Conservation (phyloP, 441 rosid genomes). For the Gossypium laxum region DNA sequence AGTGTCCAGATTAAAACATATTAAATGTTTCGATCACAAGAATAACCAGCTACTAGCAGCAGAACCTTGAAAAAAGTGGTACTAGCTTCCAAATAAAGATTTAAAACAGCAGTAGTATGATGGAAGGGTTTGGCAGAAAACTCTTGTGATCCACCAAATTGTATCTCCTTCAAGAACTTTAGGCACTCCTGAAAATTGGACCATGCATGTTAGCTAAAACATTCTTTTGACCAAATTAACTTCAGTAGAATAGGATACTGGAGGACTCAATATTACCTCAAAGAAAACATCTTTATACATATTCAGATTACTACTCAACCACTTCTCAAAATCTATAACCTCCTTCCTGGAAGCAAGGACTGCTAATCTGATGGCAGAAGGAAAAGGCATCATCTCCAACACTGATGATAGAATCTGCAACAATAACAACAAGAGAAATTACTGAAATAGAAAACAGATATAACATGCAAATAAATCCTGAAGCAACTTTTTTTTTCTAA, state of each 20-base stretch:
- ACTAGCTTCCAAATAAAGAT: constrained; percentile 54
- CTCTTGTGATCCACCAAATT: constrained; percentile 56
- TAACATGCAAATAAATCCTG: not conserved
- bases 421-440: constrained; percentile 5
- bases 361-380: constrained; percentile 61
- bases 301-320: constrained; percentile 56
- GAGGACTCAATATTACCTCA: constrained; percentile 41
- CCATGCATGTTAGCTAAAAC: constrained; percentile 15
- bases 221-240: constrained; percentile 10
- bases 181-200: constrained; percentile 66
- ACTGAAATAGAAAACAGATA: not conserved
- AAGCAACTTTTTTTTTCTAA: not conserved
- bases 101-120: constrained; percentile 49
- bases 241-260: not conserved
- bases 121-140: constrained; percentile 54
- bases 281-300: constrained; percentile 61
- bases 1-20: constrained; percentile 2
- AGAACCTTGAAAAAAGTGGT: constrained; percentile 65
- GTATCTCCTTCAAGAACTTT: constrained; percentile 68
- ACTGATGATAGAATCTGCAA: constrained; percentile 63
- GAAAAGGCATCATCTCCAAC: constrained; percentile 62
- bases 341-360: constrained; percentile 76
- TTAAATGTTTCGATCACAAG: not conserved
- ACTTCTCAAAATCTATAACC: constrained; percentile 69
- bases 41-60: constrained; percentile 6